A percentile compares a stretch with the other conserved stretches of the same genome.
Conservation (phyloP, 192 early-diverging fungal genomes). For the Lunasporangiospora selenospora region DNA sequence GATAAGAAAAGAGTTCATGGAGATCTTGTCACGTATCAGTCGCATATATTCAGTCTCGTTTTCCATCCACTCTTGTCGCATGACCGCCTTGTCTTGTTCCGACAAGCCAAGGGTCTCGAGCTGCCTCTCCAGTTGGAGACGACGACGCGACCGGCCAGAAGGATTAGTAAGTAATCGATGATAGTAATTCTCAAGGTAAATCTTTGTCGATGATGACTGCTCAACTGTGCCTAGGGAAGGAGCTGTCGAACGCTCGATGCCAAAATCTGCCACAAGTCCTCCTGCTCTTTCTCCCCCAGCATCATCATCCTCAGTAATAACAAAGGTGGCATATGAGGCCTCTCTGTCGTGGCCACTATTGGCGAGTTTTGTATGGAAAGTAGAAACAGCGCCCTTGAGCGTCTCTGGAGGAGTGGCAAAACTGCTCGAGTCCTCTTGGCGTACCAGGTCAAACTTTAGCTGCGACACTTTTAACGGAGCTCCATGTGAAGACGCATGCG, state of each 20-base stretch:
- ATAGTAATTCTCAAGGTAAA: constrained; percentile 69
- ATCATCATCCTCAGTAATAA: constrained; percentile 29
- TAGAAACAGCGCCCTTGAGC: constrained; percentile 27
- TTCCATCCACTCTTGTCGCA: constrained; percentile 57
- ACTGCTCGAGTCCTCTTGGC: constrained; percentile 19
- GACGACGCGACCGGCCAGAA: constrained; percentile 52
- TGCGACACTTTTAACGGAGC: constrained; percentile 48
- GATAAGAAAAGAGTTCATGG: constrained; percentile 64
- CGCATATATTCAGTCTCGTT: constrained; percentile 64
- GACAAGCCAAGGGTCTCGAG: constrained; percentile 55
- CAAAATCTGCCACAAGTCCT: constrained; percentile 2
- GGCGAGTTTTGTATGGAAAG: constrained; percentile 23
- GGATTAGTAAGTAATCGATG: constrained; percentile 57
- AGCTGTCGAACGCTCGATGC: constrained; percentile 24
- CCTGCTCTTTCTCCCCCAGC: background rate
- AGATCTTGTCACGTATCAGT: constrained; percentile 44
- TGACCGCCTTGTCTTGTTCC: constrained; percentile 55
- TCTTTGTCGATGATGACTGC: constrained; percentile 63
- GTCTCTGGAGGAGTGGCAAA: constrained; percentile 45
- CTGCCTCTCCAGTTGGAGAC: constrained; percentile 59
- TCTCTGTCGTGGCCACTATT: constrained; percentile 19
- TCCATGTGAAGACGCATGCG: too few species aligned
- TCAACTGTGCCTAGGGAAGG: constrained; percentile 63
- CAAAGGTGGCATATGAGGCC: constrained; percentile 41
- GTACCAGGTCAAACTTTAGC: constrained; percentile 41